These are phyloP conservation scores for Ailanthus altissimus DNA, from an alignment of 345 rosid genomes.

Conservation along the genomic window DNA sequence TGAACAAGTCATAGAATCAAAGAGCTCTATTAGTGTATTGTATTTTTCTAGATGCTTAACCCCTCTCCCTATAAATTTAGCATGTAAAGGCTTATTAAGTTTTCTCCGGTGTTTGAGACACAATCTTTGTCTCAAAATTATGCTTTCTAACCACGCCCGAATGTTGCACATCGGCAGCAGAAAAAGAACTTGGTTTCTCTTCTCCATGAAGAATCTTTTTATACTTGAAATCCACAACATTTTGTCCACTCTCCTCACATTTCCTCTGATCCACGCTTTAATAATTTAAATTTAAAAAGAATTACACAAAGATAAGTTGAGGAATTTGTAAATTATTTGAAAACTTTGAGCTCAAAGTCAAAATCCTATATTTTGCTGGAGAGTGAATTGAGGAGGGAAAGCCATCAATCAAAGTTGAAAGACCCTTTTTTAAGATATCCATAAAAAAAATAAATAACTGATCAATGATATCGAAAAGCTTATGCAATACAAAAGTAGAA, in stretches of 20 bases:
- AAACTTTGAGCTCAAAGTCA: neutral
- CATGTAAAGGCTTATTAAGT: conserved; percentile 20
- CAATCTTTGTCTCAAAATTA: conserved; percentile 6
- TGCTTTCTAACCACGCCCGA: neutral
- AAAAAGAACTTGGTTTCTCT: conserved; percentile 1
- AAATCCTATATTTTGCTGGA: conserved; percentile 13
- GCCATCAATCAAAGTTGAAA: too few species aligned
- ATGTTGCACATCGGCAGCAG: conserved; percentile 9
- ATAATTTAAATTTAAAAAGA: neutral
- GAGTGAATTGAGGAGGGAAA: conserved; percentile 15
- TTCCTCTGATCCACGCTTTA: conserved; percentile 32
- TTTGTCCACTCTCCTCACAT: conserved; percentile 11
- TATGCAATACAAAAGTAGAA: too few species aligned
- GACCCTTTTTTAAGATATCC: too few species aligned
- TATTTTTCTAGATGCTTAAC: conserved; percentile 25
- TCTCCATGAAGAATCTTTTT: conserved; percentile 2
- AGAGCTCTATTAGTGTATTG: conserved; percentile 36
- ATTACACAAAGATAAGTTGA: neutral
- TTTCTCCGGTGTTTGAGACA: conserved; percentile 44
- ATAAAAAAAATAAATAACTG: too few species aligned
- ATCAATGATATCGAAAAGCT: too few species aligned
- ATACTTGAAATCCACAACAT: conserved; percentile 13
- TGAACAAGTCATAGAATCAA: conserved; percentile 44
- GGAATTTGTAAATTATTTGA: neutral
- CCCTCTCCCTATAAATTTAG: conserved; percentile 17